Conservation (phyloP, 2,329 filamentous ascomycete genomes). For the Botrytis fabae region DNA sequence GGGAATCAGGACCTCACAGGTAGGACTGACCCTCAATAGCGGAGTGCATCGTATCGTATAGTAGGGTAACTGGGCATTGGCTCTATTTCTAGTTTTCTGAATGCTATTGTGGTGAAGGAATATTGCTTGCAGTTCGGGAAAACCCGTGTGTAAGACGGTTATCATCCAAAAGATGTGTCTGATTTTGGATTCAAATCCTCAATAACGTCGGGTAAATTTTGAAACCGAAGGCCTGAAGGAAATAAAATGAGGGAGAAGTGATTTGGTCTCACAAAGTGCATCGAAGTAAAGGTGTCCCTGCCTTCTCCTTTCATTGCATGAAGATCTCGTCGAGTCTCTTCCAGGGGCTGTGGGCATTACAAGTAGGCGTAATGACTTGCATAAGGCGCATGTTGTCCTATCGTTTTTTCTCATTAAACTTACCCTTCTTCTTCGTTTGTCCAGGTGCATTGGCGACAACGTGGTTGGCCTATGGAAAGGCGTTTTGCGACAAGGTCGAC, state of each 20-base stretch:
- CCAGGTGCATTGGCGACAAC: slow-evolving; percentile 35
- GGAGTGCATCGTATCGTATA: slow-evolving; percentile 17
- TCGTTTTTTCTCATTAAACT: slow-evolving; percentile 23
- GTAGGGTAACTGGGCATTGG: neutral
- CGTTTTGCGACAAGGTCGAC: slow-evolving; percentile 31
- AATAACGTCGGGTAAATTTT: neutral
- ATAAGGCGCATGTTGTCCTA: slow-evolving; percentile 32
- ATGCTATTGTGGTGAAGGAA: neutral
- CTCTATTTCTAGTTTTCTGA: neutral
- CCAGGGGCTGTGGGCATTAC: slow-evolving; percentile 26
- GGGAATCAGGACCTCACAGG: slow-evolving; percentile 11
- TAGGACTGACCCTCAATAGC: slow-evolving; percentile 15
- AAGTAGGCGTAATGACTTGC: slow-evolving; percentile 28
- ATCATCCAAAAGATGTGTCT: neutral
- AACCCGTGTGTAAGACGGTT: neutral
- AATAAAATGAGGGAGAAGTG: neutral
- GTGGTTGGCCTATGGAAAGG: slow-evolving; percentile 36
- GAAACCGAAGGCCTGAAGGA: slow-evolving; percentile 1
- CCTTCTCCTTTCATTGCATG: slow-evolving; percentile 20
- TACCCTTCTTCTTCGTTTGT: slow-evolving; percentile 36
- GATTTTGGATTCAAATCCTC: neutral
- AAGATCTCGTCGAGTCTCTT: slow-evolving; percentile 34
- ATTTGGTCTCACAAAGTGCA: slow-evolving; percentile 10
- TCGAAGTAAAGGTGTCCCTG: slow-evolving; percentile 5
- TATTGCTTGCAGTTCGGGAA: slow-evolving; percentile 11